phyloP scores from a whole-genome alignment of 1,139 yeast genomes.

The Taiozyma sp. region DNA sequence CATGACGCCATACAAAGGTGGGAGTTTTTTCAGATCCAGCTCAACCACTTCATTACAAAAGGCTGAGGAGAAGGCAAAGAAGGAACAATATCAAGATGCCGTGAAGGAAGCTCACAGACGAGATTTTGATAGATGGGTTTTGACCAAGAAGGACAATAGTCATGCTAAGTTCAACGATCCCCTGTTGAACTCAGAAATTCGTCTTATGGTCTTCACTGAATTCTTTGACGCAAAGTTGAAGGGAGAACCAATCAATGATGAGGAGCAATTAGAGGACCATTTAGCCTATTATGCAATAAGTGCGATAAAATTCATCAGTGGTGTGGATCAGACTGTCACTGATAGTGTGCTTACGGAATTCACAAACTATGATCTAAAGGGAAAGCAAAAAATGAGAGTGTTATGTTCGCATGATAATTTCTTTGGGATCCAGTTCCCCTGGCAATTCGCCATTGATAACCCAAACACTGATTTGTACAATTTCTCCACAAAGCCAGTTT shows the following conservation, averaged over 20 bases:
- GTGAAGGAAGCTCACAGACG: slow-evolving; percentile 12
- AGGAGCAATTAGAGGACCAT: slow-evolving; percentile 8
- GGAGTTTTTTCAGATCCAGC: neutral
- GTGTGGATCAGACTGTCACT: slow-evolving; percentile 9
- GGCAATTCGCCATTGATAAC: slow-evolving; percentile 35
- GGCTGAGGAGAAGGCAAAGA: neutral
- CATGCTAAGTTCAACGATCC: slow-evolving; percentile 12
- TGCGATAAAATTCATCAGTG: slow-evolving; percentile 17
- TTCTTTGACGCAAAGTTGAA: slow-evolving; percentile 13
- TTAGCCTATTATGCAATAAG: slow-evolving; percentile 18
- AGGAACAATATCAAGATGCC: slow-evolving; percentile 5
- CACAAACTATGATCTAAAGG: slow-evolving; percentile 15
- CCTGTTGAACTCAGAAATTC: slow-evolving; percentile 9
- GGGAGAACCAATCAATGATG: slow-evolving; percentile 1
- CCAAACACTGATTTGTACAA: slow-evolving; percentile 30
- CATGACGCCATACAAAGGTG: slow-evolving; percentile 8
- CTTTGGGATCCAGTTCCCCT: slow-evolving; percentile 29
- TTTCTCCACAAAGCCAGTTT: slow-evolving; percentile 18
- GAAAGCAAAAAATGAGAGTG: slow-evolving; percentile 11
- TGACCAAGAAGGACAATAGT: slow-evolving; percentile 7
- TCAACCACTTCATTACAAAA: slow-evolving; percentile 2
- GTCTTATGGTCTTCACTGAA: slow-evolving; percentile 15
- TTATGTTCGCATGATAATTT: slow-evolving; percentile 10
- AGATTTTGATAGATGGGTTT: slow-evolving; percentile 15
- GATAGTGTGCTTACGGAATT: slow-evolving; percentile 13